phyloP scores from a whole-genome alignment of 2,329 filamentous ascomycete genomes.

The Colletotrichum magnum region DNA sequence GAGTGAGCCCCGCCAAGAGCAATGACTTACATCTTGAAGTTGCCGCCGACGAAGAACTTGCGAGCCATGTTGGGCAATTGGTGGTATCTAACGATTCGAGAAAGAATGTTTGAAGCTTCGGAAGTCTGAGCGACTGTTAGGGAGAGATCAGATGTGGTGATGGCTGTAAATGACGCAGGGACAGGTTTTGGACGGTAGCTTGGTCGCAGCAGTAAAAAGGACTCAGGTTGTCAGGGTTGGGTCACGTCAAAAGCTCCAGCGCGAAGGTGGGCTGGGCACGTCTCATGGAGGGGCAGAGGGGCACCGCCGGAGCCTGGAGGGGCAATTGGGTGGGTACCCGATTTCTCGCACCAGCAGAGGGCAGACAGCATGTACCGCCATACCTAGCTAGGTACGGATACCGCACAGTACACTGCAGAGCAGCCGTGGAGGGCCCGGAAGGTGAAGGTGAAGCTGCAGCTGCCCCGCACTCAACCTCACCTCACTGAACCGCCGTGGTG shows the following conservation, averaged over 20 bases:
- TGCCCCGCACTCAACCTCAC: constrained; percentile 39
- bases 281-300: constrained; percentile 39
- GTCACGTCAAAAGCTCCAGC: constrained; percentile 39
- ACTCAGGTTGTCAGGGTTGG: constrained; percentile 41
- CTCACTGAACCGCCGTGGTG: constrained; percentile 11
- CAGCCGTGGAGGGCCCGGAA: constrained; percentile 2
- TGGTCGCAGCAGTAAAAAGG: constrained; percentile 30
- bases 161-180: constrained; percentile 41
- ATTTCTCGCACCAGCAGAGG: too few relatives aligned
- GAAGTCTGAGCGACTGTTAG: constrained; percentile 13
- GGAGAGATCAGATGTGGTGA: constrained; percentile 19
- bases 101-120: constrained; percentile 15
- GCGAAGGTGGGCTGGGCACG: constrained; percentile 35
- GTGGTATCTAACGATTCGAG: constrained; percentile 39
- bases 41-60: constrained; percentile 97
- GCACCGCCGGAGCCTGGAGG: constrained; percentile 6
- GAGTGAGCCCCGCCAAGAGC: constrained; percentile 24
- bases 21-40: constrained; percentile 94
- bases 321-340: constrained; percentile 7
- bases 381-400: too few relatives aligned
- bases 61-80: constrained; percentile 81
- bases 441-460: constrained; percentile 15
- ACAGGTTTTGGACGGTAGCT: constrained; percentile 22
- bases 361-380: not conserved
- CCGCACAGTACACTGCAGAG: too few relatives aligned